Evolutionary conservation across 2,329 filamentous ascomycete species (phyloP).

Genomic region (Dactylellina cionopaga): DNA sequence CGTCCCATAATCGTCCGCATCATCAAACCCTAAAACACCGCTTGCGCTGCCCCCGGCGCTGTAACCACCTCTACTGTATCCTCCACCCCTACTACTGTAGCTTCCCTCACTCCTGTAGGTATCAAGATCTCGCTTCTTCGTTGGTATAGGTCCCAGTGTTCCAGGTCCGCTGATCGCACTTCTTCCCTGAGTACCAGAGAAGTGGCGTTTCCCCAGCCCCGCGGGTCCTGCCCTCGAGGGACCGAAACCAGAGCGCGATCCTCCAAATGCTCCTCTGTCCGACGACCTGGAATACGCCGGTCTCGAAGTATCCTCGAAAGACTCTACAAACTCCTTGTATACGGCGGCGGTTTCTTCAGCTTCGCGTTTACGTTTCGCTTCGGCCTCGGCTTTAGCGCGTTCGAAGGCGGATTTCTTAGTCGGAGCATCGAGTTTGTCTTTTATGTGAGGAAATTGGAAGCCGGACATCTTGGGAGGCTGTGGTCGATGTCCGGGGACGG

Average conservation of each 20-base stretch:
- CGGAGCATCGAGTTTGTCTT: constrained; percentile 80
- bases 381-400: constrained; percentile 85
- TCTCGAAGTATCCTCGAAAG: constrained; percentile 62
- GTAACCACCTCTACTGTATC: constrained; percentile 50
- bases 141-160: constrained; percentile 36
- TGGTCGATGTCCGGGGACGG: constrained; percentile 11
- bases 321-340: constrained; percentile 87
- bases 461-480: constrained; percentile 32
- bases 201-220: constrained; percentile 46
- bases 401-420: constrained; percentile 89
- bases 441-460: constrained; percentile 73
- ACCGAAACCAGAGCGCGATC: constrained; percentile 42
- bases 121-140: constrained; percentile 53
- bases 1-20: constrained; percentile 44
- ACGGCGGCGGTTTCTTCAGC: constrained; percentile 87
- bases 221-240: constrained; percentile 50
- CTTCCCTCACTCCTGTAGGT: constrained; percentile 43
- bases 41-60: constrained; percentile 37
- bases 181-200: constrained; percentile 27
- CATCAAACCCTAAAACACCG: constrained; percentile 57
- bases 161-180: constrained; percentile 47
- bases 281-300: constrained; percentile 44
- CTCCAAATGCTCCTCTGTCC: constrained; percentile 59
- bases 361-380: constrained; percentile 85
- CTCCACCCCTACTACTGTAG: constrained; percentile 31